Evolutionary conservation across 192 early-diverging fungal genomes (phyloP), one percentile per base, ranked within the genome.

Genomic region (Chytriomyces hyalinus): DNA sequence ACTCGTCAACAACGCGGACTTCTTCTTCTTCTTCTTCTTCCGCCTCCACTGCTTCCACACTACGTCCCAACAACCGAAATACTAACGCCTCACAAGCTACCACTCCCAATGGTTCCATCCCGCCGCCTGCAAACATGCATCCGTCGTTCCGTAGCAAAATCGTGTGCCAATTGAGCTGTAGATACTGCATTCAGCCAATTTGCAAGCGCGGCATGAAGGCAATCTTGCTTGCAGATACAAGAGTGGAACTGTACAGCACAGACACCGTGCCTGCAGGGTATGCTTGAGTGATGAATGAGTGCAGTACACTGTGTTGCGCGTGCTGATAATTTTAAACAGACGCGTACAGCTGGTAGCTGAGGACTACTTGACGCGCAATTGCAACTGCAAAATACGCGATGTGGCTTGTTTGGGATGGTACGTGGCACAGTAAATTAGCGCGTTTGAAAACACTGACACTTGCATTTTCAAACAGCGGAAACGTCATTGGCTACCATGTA

Each of bases 151-250:
- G 85, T 17, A 70, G 83, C 51, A 92, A 92, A 76, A 84, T 86
- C 22, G 91, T 92, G 7, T 92, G 89, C 80, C 75, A 86, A 63
- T 74, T 92, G 43, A 80, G 72, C 17, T 92, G 92, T 80, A 73
- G 78, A 46, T 87, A 86, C 74, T 92, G 92, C 81, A 73, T 78
- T 6, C 67, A 67, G 13, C 65, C 75, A 24, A 81, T 94, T 7
- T 94, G 93, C 57, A 78, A 85, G 47, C 79, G 93, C 10, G 93
- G 93, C 3, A 94, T 94, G 93, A 92, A 92, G 82, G 93, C 93
- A 0, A 93, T 94, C 65, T 80, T 94, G 63, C 72, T 94, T 47
- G 93, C 90, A 0, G 93, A 94, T 65, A 86, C 89, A 5, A 73
- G 84, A 53, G 82, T 94, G 13, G 93, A 94, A 78, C 88, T 94